Evolutionary conservation across 2,329 filamentous ascomycete species (phyloP).

Genomic region (Lasiodiplodia citricola): DNA sequence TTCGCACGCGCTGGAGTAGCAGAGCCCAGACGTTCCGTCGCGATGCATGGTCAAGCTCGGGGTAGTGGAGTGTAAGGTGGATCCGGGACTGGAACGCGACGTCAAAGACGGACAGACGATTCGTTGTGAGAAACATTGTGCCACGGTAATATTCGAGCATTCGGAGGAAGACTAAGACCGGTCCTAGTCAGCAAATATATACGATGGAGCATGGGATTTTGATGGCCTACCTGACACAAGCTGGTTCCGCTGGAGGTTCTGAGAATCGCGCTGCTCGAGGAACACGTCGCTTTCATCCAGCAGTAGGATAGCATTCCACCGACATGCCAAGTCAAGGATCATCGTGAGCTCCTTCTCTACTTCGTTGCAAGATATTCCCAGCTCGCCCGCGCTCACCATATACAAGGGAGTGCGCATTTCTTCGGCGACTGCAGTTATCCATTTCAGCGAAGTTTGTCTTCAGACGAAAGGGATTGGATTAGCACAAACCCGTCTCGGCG

Average conservation of each 20-base stretch:
- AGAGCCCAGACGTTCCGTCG: not conserved
- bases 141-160: constrained; percentile 29
- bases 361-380: constrained; percentile 26
- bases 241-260: constrained; percentile 31
- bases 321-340: constrained; percentile 25
- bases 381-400: constrained; percentile 32
- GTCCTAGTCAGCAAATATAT: not conserved
- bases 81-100: constrained; percentile 23
- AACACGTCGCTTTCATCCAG: constrained; percentile 28
- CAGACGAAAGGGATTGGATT: constrained; percentile 1
- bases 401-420: constrained; percentile 33
- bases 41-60: not conserved
- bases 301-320: constrained; percentile 18
- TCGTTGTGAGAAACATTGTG: constrained; percentile 43
- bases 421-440: constrained; percentile 30
- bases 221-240: constrained; percentile 28
- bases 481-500: constrained; percentile 27
- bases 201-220: not conserved
- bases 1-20: not conserved
- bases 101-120: constrained; percentile 39
- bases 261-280: constrained; percentile 31
- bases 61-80: constrained; percentile 19
- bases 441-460: not conserved
- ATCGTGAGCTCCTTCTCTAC: constrained; percentile 29
- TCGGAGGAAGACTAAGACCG: constrained; percentile 24